Evolutionary conservation across 148 eudicot species (phyloP).

Genomic region (Dianthus caryophyllus): DNA sequence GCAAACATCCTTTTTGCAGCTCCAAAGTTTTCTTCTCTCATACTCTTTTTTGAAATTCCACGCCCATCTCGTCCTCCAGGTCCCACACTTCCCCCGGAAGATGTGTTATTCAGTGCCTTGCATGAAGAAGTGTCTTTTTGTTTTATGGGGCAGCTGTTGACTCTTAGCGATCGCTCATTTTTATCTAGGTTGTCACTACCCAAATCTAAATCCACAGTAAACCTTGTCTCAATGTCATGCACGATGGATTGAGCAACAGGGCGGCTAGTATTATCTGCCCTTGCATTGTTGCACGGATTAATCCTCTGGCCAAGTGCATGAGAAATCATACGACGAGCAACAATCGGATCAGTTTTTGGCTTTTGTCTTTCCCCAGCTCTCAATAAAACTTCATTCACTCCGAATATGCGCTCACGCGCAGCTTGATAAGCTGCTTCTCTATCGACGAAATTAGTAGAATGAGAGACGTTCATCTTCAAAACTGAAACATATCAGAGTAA

Average conservation of each 20-base stretch:
- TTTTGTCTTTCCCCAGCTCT: conserved; percentile 41
- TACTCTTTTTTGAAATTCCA: conserved; percentile 24
- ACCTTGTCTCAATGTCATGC: conserved; percentile 26
- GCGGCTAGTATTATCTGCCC: conserved; percentile 16
- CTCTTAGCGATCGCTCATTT: conserved; percentile 5
- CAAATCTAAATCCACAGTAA: conserved; percentile 22
- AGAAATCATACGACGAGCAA: conserved; percentile 96
- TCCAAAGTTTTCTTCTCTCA: conserved; percentile 65
- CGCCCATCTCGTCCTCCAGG: conserved; percentile 29
- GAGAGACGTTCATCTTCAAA: conserved; percentile 33
- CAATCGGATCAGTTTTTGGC: conserved; percentile 62
- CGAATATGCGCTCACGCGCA: conserved; percentile 81
- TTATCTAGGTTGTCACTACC: conserved; percentile 4
- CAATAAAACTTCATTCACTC: conserved; percentile 35
- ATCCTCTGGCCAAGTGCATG: conserved; percentile 84
- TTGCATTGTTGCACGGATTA: conserved; percentile 26
- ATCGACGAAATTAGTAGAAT: conserved; percentile 47
- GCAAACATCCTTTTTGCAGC: conserved; percentile 97
- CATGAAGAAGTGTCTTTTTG: conserved; percentile 10
- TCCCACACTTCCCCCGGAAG: conserved; percentile 20
- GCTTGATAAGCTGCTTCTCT: conserved; percentile 83
- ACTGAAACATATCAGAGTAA: conserved; percentile 27
- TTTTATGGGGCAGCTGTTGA: conserved; percentile 20
- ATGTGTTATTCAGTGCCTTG: conserved; percentile 17
- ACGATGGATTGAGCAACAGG: conserved; percentile 16